Evolutionary conservation across 2,329 filamentous ascomycete genomes (phyloP).

Genomic region (Phoma sp.): DNA sequence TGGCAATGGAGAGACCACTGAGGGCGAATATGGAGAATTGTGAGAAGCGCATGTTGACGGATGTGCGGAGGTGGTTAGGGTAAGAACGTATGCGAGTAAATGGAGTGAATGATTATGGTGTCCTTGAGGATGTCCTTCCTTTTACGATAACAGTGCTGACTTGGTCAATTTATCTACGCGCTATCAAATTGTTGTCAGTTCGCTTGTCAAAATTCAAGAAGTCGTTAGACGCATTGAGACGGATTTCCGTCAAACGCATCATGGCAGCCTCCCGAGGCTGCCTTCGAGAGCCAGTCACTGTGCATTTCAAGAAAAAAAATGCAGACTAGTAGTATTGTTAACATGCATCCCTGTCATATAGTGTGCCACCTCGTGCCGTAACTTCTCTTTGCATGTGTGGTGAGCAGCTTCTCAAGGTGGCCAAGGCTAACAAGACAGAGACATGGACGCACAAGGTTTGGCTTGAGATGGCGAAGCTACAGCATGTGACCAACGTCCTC

Average conservation of each 20-base stretch:
- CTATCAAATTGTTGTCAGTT: background rate
- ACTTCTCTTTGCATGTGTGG: too few relatives aligned
- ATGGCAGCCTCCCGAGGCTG: background rate
- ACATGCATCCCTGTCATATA: constrained; percentile 1
- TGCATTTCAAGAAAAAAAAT: background rate
- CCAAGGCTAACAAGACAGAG: too few relatives aligned
- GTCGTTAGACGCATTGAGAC: background rate
- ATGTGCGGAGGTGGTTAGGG: background rate
- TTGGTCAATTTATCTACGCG: background rate
- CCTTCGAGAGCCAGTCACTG: background rate
- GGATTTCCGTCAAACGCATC: background rate
- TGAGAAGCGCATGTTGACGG: constrained; percentile 22
- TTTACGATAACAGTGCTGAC: too few relatives aligned
- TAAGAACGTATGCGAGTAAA: too few relatives aligned
- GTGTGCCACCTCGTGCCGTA: background rate
- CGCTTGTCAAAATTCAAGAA: background rate
- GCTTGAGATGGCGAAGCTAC: too few relatives aligned
- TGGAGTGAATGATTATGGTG: too few relatives aligned
- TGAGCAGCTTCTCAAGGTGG: too few relatives aligned
- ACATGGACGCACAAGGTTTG: too few relatives aligned
- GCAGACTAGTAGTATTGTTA: constrained; percentile 5
- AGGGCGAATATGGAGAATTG: constrained; percentile 21
- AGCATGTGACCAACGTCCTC: too few relatives aligned
- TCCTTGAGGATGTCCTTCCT: too few relatives aligned
- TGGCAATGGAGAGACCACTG: constrained; percentile 23